These are phyloP conservation scores for Teunomyces kruisii DNA, from an alignment of 805 yeast species.

Conservation along the genomic window DNA sequence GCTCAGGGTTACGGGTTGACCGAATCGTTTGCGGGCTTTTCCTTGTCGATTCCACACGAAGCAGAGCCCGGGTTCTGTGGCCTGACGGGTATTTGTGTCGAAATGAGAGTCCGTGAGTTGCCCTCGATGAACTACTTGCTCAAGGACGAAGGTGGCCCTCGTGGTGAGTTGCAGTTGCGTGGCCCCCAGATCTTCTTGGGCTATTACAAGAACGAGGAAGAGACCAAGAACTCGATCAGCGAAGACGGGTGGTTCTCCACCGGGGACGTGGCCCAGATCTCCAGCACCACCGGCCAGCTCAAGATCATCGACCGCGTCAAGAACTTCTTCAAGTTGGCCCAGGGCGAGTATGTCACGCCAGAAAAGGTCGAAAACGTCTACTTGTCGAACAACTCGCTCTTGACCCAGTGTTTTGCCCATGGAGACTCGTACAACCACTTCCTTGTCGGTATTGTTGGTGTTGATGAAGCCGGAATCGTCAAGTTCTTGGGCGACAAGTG, in stretches of 20 bases:
- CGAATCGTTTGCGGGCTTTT: conserved; percentile 26
- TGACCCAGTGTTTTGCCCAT: conserved; percentile 21
- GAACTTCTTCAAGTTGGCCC: conserved; percentile 33
- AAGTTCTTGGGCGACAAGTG: conserved; percentile 16
- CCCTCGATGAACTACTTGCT: conserved; percentile 24
- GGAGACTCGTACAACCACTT: conserved; percentile 24
- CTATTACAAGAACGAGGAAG: conserved; percentile 27
- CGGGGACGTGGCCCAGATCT: conserved; percentile 22
- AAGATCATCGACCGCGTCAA: conserved; percentile 30
- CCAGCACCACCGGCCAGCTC: conserved; percentile 17
- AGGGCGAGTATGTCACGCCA: conserved; percentile 32
- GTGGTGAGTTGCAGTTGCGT: conserved; percentile 27
- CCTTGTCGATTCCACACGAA: conserved; percentile 16
- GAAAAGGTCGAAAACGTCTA: conserved; percentile 29
- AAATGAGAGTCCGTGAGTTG: conserved; percentile 21
- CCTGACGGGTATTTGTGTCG: conserved; percentile 16
- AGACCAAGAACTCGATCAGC: conserved; percentile 19
- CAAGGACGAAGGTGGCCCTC: conserved; percentile 23
- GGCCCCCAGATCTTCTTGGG: conserved; percentile 25
- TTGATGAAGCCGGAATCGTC: conserved; percentile 16
- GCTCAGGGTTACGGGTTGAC: conserved; percentile 39
- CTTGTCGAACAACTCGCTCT: conserved; percentile 17
- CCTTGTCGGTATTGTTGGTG: conserved; percentile 25
- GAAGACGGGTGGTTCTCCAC: conserved; percentile 28
- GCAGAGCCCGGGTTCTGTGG: conserved; percentile 26